Base-by-base conservation (phyloP, 495 filamentous ascomycete genomes). In the Penicillium desertorum region DNA sequence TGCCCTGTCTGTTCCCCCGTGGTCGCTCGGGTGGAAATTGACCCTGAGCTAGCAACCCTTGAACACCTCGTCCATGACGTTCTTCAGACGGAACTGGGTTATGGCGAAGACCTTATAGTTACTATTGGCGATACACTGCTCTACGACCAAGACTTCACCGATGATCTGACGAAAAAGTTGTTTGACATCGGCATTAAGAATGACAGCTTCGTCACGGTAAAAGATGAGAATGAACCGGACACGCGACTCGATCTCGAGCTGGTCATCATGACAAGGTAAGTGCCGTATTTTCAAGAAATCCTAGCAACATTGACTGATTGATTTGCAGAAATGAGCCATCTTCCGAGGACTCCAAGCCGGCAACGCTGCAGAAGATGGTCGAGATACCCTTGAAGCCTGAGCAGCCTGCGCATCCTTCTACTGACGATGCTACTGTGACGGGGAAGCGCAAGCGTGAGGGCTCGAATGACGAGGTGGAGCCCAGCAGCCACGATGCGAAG, bases 191-290 rank as follows among this genome's bases (percentile, higher is more conserved):
- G 90, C 65, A 76, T 85, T 63, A 83, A 81, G 53, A 73, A 80
- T 19, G 87, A 89, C 58, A 86, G 83, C 57, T 92, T 95, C 65
- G 65, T 98, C 51, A 96, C 91, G 1, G 76, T 98, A 45, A 81
- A 87, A 6, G 95, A 98, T 63, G 91, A 96, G 3, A 92, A 97
- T 63, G 92, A 96, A 29, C 82, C 86, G 41, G 83, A n/a, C n/a
- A n/a, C 90, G 2, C 85, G 88, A 27, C 87, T 96, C 57, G 90
- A 96, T 56, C 79, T 98, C 1, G 85, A 93, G n/a, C 72, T 96
- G 4, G 58, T 76, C 4, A 74, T 88, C 34, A 62, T 76, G 29
- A 79, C 82, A 62, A 73, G 69, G 72, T 76, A 64, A n/a, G n/a
- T 45, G 70, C 11, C 17, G 2, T 43, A 56, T 36, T 36, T 17